Evolutionary conservation across 2,329 filamentous ascomycete genomes (phyloP), one percentile per base, ranked within the genome.

Genomic region (Venturia asperata): DNA sequence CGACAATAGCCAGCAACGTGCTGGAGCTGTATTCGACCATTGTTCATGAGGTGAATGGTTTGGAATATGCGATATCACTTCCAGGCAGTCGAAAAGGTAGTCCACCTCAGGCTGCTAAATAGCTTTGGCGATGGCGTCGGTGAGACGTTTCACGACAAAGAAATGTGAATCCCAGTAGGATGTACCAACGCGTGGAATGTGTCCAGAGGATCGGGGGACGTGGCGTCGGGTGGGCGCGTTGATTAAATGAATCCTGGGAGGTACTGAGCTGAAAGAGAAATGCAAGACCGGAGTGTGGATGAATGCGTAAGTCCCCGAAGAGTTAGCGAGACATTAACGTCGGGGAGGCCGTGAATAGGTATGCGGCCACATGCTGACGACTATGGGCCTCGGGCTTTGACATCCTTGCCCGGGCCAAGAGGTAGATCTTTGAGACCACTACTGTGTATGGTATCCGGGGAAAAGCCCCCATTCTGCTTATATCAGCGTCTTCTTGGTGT

Each of bases 181-280:
- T 56, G 52, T 1, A 37, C 52, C 52, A 58, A 58, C 15, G 52
- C 27, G 19, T 58, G 52, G 52, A 58, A 37, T 58, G 52, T 34
- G 49, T 55, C 7, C 7, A 47, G 45, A 21, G 45, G 7, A 10
- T 55, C 15, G 4, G 24, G 24, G 49, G 24, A 5, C 24, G 24
- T 30, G 11, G 27, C 11, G 52, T 58, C 52, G 30, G 52, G 52
- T 27, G 52, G 52, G 37, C 30, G 15, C 52, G 30, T 37, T 37
- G 13, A 58, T 15, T 37, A n/a, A 37, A 34, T 58, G 19, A n/a
- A 34, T n/a, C n/a, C n/a, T n/a, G n/a, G n/a, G n/a, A 1, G 5
- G 7, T 34, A 5, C 5, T 37, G 13, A 11, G 52, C 9, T 9
- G 19, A 37, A 37, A 4, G 52, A 27, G 9, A n/a, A 15, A 11